Evolutionary conservation across 208 protist genomes (phyloP).

Genomic region (Crithidia expoeki): DNA sequence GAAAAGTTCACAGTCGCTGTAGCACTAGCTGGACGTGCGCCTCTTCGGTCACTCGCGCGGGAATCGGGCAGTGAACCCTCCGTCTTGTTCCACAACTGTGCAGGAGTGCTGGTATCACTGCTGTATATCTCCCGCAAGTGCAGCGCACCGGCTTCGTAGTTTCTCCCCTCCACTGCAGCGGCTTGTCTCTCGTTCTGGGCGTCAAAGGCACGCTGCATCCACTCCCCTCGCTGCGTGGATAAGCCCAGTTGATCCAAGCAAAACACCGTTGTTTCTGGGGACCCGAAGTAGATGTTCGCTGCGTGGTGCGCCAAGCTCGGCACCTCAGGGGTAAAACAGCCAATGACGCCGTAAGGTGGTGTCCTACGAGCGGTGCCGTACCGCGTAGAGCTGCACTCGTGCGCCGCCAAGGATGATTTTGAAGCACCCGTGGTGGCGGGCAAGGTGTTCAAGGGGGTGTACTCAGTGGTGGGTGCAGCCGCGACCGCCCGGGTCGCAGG

Average conservation of each 20-base stretch:
- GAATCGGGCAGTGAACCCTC: background rate
- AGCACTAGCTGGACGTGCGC: background rate
- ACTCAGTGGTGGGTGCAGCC: background rate
- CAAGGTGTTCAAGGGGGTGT: background rate
- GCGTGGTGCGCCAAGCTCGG: constrained; percentile 41
- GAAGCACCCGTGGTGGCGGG: background rate
- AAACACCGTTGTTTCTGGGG: constrained; percentile 61
- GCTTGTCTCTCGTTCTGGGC: background rate
- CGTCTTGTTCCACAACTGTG: background rate
- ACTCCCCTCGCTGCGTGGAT: constrained; percentile 11
- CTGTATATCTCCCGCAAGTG: no score
- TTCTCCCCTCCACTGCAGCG: no score
- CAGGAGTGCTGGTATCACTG: no score
- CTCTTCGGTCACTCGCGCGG: background rate
- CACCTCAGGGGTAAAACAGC: constrained; percentile 66
- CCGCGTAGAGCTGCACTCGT: background rate
- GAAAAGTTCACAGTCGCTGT: no score
- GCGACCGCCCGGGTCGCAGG: background rate
- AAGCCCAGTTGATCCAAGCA: constrained; percentile 21
- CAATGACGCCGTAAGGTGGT: constrained; percentile 37
- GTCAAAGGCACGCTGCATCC: constrained; percentile 19
- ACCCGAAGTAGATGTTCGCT: constrained; percentile 59
- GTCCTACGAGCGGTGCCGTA: constrained; percentile 1
- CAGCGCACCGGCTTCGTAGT: no score
- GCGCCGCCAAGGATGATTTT: background rate